phyloP scores from a whole-genome alignment of 2,329 filamentous ascomycete genomes.

The Cladobotryum protrusum region DNA sequence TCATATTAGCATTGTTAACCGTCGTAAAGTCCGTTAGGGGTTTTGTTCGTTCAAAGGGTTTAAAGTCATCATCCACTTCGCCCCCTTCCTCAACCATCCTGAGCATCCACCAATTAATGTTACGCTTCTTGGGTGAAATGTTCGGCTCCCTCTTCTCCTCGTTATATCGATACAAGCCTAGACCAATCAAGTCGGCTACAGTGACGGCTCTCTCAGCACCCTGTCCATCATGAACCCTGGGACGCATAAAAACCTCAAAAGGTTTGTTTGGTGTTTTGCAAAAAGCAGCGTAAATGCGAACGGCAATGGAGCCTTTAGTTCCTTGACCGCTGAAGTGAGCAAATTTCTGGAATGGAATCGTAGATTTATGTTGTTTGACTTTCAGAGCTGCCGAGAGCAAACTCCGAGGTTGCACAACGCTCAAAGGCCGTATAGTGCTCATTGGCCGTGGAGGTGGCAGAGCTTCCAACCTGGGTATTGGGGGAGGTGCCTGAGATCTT shows the following conservation, averaged over 20 bases:
- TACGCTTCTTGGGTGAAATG: conserved; percentile 58
- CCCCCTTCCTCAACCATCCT: conserved; percentile 80
- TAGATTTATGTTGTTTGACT: conserved; percentile 61
- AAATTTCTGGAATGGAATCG: conserved; percentile 70
- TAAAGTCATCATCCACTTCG: conserved; percentile 81
- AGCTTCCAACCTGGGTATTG: conserved; percentile 54
- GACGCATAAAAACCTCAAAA: conserved; percentile 65
- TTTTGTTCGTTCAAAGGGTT: conserved; percentile 67
- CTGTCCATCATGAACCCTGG: conserved; percentile 62
- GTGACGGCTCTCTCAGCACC: conserved; percentile 56
- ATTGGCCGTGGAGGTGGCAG: conserved; percentile 66
- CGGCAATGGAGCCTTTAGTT: conserved; percentile 66
- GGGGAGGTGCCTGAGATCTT: conserved; percentile 51
- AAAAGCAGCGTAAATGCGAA: conserved; percentile 72
- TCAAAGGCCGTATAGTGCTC: conserved; percentile 57
- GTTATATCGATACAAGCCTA: conserved; percentile 70
- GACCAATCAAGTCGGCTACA: conserved; percentile 74
- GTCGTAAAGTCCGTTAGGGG: conserved; percentile 74
- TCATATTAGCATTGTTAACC: conserved; percentile 73
- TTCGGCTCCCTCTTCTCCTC: conserved; percentile 68
- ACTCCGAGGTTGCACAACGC: conserved; percentile 63
- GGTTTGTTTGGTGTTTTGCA: conserved; percentile 58
- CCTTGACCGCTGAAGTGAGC: conserved; percentile 71
- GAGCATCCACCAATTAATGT: conserved; percentile 76
- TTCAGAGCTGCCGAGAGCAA: conserved; percentile 66